Percentiles rank a stretch among this genome's conserved stretches.
Evolutionary conservation across 2,329 filamentous ascomycete species (phyloP).

Genomic region (Bipolaris oryzae): DNA sequence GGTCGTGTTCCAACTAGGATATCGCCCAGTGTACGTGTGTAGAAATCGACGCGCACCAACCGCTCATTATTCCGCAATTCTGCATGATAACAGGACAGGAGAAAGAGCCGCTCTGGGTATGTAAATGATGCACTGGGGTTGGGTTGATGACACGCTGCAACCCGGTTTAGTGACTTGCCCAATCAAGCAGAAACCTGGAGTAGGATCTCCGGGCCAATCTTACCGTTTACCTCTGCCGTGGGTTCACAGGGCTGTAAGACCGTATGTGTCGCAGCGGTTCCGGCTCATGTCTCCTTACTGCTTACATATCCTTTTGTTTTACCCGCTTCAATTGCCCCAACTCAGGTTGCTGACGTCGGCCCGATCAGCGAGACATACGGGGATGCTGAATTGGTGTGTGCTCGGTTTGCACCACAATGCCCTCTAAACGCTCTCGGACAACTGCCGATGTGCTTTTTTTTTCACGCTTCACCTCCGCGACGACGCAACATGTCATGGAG

Average conservation of each 20-base stretch:
- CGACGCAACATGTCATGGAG: conserved; percentile 12
- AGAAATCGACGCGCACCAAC: conserved; percentile 7
- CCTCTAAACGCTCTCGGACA: not conserved
- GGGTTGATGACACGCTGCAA: conserved; percentile 13
- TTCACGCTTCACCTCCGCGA: conserved; percentile 2
- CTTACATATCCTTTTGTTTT: conserved; percentile 1
- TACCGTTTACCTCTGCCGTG: conserved; percentile 16
- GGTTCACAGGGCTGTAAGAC: conserved; percentile 15
- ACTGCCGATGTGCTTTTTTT: conserved; percentile 7
- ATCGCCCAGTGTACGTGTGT: conserved; percentile 1
- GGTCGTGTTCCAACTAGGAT: conserved; percentile 3
- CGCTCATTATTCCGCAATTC: conserved; percentile 11
- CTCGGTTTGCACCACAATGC: conserved; percentile 1
- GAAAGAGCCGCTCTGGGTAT: conserved; percentile 8
- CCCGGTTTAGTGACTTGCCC: conserved; percentile 2
- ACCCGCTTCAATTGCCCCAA: conserved; percentile 5
- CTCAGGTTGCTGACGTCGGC: conserved; percentile 2
- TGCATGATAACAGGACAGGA: conserved; percentile 1
- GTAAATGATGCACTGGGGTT: conserved; percentile 3
- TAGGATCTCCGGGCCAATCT: conserved; percentile 6
- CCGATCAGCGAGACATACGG: conserved; percentile 7
- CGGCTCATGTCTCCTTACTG: not conserved
- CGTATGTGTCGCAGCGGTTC: conserved; percentile 9
- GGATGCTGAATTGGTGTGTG: not conserved
- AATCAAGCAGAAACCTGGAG: conserved; percentile 6